A percentile compares a stretch with the other conserved stretches of the same genome.
These are phyloP conservation scores for Spinacia oleracea DNA, from an alignment of 179 eudicot species.

Conservation along the genomic window DNA sequence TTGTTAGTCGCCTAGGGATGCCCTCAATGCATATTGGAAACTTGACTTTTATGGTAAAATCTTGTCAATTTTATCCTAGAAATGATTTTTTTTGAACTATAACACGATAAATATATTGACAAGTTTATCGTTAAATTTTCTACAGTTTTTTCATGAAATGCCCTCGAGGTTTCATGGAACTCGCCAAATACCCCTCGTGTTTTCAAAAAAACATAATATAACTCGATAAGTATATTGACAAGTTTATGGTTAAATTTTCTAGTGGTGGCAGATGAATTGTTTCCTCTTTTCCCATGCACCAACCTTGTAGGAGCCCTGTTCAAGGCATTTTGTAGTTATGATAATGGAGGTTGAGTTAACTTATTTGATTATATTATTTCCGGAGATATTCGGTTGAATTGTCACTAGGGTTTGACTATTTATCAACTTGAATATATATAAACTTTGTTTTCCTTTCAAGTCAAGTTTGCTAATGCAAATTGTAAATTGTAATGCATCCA, in stretches of 20 bases:
- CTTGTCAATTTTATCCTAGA: too few species aligned
- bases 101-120: not conserved
- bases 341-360: not conserved
- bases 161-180: too few species aligned
- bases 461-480: constrained; percentile 10
- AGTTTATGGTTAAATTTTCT: not conserved
- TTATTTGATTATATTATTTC: not conserved
- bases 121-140: not conserved
- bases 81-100: not conserved
- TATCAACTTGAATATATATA: not conserved
- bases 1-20: not conserved
- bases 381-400: not conserved
- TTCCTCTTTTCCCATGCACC: not conserved
- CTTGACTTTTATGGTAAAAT: too few species aligned
- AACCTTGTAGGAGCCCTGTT: not conserved
- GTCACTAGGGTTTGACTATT: not conserved
- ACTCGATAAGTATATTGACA: not conserved
- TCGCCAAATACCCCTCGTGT: too few species aligned
- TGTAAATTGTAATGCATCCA: constrained; percentile 9
- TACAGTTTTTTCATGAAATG: too few species aligned
- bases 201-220: too few species aligned
- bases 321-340: not conserved
- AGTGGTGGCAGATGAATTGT: not conserved
- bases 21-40: too few species aligned
- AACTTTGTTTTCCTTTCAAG: not conserved